Evolutionary conservation across 208 protist genomes (phyloP).

Genomic region (Crithidia bombi): DNA sequence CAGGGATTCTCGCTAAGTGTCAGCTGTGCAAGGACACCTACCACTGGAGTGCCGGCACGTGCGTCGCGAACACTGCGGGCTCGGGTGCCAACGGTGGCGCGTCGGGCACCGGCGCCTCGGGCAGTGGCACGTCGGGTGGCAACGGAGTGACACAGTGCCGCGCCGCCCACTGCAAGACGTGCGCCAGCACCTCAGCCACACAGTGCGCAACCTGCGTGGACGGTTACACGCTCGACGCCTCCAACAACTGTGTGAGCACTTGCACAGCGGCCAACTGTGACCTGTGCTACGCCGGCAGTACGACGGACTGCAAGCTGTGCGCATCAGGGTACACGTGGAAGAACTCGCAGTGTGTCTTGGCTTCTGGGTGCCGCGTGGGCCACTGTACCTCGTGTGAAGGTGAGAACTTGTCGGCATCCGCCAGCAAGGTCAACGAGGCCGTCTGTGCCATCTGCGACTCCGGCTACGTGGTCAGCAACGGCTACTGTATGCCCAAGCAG

Average conservation of each 20-base stretch:
- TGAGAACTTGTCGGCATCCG: not conserved
- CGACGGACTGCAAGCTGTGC: constrained; percentile 21
- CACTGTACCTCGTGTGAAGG: constrained; percentile 5
- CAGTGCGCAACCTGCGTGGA: not conserved
- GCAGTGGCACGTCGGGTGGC: not conserved
- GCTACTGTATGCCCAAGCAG: constrained; percentile 1
- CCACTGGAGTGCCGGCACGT: not conserved
- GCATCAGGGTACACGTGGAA: constrained; percentile 1
- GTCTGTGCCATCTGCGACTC: constrained; percentile 8
- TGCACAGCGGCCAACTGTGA: constrained; percentile 10
- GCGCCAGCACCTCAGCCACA: not conserved
- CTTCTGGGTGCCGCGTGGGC: constrained; percentile 11
- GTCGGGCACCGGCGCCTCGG: not conserved
- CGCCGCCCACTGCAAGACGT: constrained; percentile 16
- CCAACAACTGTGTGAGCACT: not conserved
- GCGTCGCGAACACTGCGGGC: not conserved
- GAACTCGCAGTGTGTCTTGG: not conserved
- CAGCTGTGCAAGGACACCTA: not conserved
- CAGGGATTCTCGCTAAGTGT: not conserved
- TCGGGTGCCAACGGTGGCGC: not conserved
- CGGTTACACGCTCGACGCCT: constrained; percentile 1
- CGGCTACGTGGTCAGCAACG: constrained; percentile 8
- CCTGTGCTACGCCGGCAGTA: constrained; percentile 13
- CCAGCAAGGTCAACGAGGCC: not conserved
- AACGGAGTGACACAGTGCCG: constrained; percentile 6